A percentile compares a stretch with the other conserved stretches of the same genome.
phyloP scores from a whole-genome alignment of 306 rosid species.

The Trichosanthes truncata region DNA sequence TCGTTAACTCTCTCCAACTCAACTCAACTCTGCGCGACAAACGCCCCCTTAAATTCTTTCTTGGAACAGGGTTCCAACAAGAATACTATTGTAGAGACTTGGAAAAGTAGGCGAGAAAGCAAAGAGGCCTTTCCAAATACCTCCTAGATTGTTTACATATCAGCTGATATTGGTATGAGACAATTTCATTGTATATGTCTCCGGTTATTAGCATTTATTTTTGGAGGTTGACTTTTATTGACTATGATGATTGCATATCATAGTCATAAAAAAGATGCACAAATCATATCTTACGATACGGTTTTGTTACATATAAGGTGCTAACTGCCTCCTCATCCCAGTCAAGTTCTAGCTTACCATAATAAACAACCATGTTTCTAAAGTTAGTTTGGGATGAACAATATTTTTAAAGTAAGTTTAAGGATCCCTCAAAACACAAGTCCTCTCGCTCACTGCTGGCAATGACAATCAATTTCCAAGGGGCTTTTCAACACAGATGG shows the following conservation, averaged over 20 bases:
- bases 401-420: too few relatives aligned
- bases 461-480: too few relatives aligned
- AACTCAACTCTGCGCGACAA: too few relatives aligned
- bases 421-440: too few relatives aligned
- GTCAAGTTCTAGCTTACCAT: too few relatives aligned
- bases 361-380: neutral
- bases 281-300: neutral
- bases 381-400: too few relatives aligned
- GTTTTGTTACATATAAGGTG: neutral
- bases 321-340: neutral
- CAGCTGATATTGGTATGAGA: too few relatives aligned
- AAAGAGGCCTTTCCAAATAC: neutral
- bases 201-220: neutral
- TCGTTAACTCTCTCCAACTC: too few relatives aligned
- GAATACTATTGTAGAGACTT: neutral
- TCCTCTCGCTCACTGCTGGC: too few relatives aligned
- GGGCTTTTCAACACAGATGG: too few relatives aligned
- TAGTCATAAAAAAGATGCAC: neutral
- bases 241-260: neutral
- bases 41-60: neutral
- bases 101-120: neutral
- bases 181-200: too few relatives aligned
- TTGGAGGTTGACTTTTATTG: neutral
- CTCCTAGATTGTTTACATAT: neutral
- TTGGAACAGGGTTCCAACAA: neutral